Base-by-base conservation (phyloP, 2,329 filamentous ascomycete genomes). In the Sporothrix euskadiensis region DNA sequence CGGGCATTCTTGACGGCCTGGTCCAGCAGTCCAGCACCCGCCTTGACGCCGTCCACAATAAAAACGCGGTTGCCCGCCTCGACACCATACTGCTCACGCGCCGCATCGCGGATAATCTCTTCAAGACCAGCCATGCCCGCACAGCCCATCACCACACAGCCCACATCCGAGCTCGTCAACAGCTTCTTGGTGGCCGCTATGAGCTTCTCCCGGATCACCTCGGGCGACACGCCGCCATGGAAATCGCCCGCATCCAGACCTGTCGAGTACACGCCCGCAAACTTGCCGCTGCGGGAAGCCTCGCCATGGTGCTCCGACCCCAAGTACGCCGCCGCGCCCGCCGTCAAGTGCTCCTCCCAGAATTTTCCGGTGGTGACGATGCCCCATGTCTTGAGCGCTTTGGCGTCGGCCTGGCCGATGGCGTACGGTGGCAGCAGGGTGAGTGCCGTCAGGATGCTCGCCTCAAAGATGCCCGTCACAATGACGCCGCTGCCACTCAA, bases 91-190 rank as follows among this genome's bases (percentile, higher is more conserved):
- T 88, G 85, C 73, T 92, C 89, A 0, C 87, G 78, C 49, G 92
- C 91, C 0, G 91, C 91, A 59, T 88, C 85, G 47, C 91, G 87
- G 54, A 98, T 94, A 74, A 91, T 91, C 56, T 89, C 85, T 77
- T 96, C 92, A 82, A 98, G 86, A 0, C 94, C 94, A 0, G 91
- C 90, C 94, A 98, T 97, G 0, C 94, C 94, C 2, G 93, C 94
- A 80, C 94, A 98, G 0, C 94, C 94, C 84, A 98, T 87, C 78
- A 93, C 92, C 8, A 98, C 88, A 32, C 90, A 92, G 4, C 85
- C 84, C 0, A 94, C 87, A 3, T 85, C 83, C 0, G 86, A 83
- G 14, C 84, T 84, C 8, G 79, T 80, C 39, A 97, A 81, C 35
- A 97, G 82, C 69, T 86, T 84, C 80, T 86, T 88, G 0, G 93